Evolutionary conservation across 73 alveolate genomes (phyloP).

Genomic region (Paramecium biaurelia): DNA sequence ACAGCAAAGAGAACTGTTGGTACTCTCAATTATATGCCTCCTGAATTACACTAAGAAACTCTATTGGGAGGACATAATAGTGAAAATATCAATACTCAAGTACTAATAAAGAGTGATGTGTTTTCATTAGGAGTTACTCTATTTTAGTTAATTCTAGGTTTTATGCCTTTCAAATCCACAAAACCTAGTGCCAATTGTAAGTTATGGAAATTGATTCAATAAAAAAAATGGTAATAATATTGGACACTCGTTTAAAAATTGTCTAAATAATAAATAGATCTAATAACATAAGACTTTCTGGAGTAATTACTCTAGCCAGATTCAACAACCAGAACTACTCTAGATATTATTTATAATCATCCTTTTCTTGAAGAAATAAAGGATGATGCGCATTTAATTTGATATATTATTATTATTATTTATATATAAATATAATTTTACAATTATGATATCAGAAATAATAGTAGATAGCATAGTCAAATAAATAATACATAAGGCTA

Average conservation of each 20-base stretch:
- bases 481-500: neutral
- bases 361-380: neutral
- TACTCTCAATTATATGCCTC: constrained; percentile 18
- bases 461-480: neutral
- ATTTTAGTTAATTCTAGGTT: neutral
- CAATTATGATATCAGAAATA: neutral
- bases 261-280: neutral
- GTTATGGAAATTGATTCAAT: neutral
- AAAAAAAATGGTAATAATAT: neutral
- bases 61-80: neutral
- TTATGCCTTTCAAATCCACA: neutral
- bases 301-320: neutral
- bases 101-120: neutral
- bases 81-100: neutral
- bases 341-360: neutral
- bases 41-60: neutral
- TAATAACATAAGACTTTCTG: neutral
- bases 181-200: neutral
- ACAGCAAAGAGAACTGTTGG: constrained; percentile 46
- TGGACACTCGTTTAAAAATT: constrained; percentile 1
- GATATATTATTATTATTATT: neutral
- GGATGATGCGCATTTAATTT: constrained; percentile 11
- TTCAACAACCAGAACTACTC: neutral
- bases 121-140: constrained; percentile 27
- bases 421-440: too few species aligned